A percentile compares a stretch with the other conserved stretches of the same genome.
Evolutionary conservation across 2,329 filamentous ascomycete genomes (phyloP).

Genomic region (Ceratocystis colombiana): DNA sequence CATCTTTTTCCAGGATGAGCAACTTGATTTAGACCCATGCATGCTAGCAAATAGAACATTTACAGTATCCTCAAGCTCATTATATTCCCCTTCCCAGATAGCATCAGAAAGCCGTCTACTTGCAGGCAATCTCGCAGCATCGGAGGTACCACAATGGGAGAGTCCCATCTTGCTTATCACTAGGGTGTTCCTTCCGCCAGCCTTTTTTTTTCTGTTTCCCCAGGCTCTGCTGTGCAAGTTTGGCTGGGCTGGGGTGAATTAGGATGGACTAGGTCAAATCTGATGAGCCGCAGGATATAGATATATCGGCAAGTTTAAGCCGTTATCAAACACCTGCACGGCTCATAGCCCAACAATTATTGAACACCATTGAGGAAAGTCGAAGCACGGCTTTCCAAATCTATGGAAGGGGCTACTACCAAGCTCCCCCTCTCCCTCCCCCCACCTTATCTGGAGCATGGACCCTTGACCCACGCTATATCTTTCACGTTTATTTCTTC

Average conservation of each 20-base stretch:
- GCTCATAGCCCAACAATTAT: background rate
- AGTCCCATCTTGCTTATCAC: background rate
- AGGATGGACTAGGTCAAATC: background rate
- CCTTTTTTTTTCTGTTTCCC: background rate
- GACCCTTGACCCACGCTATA: background rate
- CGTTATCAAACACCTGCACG: background rate
- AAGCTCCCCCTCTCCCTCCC: background rate
- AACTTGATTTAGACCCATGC: background rate
- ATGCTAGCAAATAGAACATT: background rate
- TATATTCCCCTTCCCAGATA: background rate
- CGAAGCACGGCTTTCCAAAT: background rate
- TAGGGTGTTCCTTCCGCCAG: background rate
- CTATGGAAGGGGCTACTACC: background rate
- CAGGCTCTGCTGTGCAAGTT: background rate
- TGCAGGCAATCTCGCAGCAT: background rate
- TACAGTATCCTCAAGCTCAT: background rate
- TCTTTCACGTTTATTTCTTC: background rate
- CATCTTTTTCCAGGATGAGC: background rate
- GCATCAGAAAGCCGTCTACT: background rate
- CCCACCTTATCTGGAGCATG: background rate
- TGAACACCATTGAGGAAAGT: background rate
- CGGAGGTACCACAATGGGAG: background rate
- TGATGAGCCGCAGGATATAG: background rate
- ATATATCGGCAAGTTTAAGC: conserved; percentile 1
- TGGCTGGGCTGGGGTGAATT: background rate